Conservation (phyloP, 1,284 basidiomycete genomes). For the Lentinula novae-zelandiae region DNA sequence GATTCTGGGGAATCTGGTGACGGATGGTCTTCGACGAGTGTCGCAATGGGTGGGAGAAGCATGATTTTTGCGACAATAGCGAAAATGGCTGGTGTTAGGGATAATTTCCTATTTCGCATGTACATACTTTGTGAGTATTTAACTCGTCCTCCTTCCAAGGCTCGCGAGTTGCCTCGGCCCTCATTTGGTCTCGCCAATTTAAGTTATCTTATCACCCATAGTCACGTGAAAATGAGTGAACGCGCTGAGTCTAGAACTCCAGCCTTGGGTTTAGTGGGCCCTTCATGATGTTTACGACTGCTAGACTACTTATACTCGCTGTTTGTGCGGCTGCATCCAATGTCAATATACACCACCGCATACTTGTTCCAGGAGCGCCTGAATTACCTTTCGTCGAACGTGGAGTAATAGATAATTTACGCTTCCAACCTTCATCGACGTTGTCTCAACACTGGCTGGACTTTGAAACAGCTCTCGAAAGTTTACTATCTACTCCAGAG, state of each 20-base stretch:
- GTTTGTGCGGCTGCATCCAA: slow-evolving; percentile 1
- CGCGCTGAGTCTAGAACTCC: background rate
- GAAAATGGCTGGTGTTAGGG: background rate
- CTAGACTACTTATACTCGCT: slow-evolving; percentile 3
- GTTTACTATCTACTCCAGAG: slow-evolving; percentile 17
- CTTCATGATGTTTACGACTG: slow-evolving; percentile 4
- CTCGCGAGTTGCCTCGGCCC: slow-evolving; percentile 3
- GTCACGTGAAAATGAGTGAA: background rate
- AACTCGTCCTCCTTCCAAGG: background rate
- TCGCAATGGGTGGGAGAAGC: background rate
- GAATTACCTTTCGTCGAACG: slow-evolving; percentile 27
- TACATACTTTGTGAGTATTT: background rate
- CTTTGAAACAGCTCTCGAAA: slow-evolving; percentile 36
- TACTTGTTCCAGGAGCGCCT: slow-evolving; percentile 19
- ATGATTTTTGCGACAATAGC: background rate
- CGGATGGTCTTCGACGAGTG: background rate
- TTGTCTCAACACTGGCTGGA: slow-evolving; percentile 38
- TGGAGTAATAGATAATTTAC: slow-evolving; percentile 30
- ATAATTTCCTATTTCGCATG: background rate
- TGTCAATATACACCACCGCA: slow-evolving; percentile 13
- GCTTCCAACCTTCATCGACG: slow-evolving; percentile 36
- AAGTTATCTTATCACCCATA: background rate
- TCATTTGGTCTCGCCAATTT: slow-evolving; percentile 17
- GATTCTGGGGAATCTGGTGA: background rate
- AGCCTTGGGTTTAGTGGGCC: background rate